Evolutionary conservation across 768 basidiomycete species (phyloP).

Genomic region (Calocybe gangraenosa): DNA sequence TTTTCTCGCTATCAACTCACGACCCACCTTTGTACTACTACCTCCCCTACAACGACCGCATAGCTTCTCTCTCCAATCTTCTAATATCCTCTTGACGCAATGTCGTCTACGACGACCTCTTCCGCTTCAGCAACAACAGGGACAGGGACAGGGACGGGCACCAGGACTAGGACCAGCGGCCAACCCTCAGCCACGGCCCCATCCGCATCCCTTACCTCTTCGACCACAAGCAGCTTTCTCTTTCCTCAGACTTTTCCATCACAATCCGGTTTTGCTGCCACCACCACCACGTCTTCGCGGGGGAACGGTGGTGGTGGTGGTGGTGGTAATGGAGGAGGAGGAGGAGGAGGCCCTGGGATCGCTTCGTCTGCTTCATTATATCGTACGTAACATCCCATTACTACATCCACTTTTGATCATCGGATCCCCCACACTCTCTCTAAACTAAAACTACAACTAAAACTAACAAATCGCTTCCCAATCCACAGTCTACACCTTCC

Average conservation of each 20-base stretch:
- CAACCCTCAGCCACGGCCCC: not conserved
- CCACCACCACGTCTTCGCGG: no score
- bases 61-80: no score
- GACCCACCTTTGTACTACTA: no score
- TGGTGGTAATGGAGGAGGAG: not conserved
- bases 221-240: not conserved
- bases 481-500: conserved; percentile 41
- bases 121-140: not conserved
- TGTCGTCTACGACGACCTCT: not conserved
- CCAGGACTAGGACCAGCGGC: no score
- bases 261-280: not conserved
- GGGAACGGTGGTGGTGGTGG: not conserved
- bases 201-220: not conserved
- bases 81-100: no score
- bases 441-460: no score
- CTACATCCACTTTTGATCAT: not conserved
- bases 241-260: not conserved
- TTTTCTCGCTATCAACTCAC: no score
- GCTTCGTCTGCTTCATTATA: conserved; percentile 12
- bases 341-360: not conserved
- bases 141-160: not conserved
- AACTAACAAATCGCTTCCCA: not conserved
- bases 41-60: no score
- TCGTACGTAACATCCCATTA: not conserved
- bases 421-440: no score